phyloP scores from a whole-genome alignment of 176 grass and related monocot genomes.

The Hordeum vulgare region DNA sequence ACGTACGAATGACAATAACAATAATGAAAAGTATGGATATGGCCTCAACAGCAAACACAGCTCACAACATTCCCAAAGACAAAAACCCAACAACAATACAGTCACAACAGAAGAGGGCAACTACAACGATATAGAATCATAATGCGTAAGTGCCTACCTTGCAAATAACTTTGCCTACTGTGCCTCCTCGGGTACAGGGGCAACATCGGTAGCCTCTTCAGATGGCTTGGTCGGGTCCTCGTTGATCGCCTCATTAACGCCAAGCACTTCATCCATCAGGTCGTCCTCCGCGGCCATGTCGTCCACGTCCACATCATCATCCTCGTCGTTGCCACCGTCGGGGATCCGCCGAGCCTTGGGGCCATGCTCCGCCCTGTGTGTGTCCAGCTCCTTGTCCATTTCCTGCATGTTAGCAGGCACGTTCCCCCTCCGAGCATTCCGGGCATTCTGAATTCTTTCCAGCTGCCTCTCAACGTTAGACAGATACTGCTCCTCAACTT shows the following conservation, averaged over 20 bases:
- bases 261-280: constrained; percentile 87
- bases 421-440: constrained; percentile 45
- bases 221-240: constrained; percentile 37
- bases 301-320: constrained; percentile 78
- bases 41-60: background rate
- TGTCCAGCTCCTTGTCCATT: constrained; percentile 96
- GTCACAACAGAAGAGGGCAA: background rate
- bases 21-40: background rate
- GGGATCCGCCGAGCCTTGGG: constrained; percentile 68
- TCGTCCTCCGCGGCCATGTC: constrained; percentile 77
- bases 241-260: constrained; percentile 44
- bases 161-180: constrained; percentile 17
- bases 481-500: constrained; percentile 77
- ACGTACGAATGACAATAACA: background rate
- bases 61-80: background rate
- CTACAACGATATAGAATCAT: background rate
- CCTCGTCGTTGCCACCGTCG: constrained; percentile 54
- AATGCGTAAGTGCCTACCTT: background rate
- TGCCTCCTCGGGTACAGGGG: background rate
- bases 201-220: constrained; percentile 34
- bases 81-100: constrained; percentile 10
- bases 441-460: constrained; percentile 75
- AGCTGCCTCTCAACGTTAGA: constrained; percentile 78
- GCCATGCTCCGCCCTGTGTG: constrained; percentile 80
- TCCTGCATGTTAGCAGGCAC: constrained; percentile 67